Evolutionary conservation across 495 filamentous ascomycete genomes (phyloP).

Genomic region (Chaetomium fimeti): DNA sequence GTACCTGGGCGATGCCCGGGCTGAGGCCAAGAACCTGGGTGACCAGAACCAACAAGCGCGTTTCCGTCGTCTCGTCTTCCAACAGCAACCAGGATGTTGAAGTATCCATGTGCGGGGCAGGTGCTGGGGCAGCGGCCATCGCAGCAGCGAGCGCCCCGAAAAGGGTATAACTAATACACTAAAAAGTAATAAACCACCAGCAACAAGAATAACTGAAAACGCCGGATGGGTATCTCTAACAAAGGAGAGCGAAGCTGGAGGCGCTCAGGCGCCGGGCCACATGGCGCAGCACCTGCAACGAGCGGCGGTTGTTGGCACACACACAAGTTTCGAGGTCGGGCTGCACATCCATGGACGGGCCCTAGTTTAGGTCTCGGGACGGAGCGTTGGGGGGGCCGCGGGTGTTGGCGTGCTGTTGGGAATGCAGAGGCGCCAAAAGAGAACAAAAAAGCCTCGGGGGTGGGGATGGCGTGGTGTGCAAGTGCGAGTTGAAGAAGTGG

Average conservation of each 20-base stretch:
- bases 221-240: conserved; percentile 28
- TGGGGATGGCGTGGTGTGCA: neutral
- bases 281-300: conserved; percentile 27
- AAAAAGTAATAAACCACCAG: conserved; percentile 11
- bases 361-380: conserved; percentile 7
- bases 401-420: conserved; percentile 5
- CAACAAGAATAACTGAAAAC: conserved; percentile 11
- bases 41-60: conserved; percentile 34
- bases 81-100: conserved; percentile 33
- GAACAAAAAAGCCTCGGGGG: neutral
- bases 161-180: conserved; percentile 3
- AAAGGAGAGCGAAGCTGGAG: conserved; percentile 26
- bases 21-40: conserved; percentile 37
- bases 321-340: conserved; percentile 20
- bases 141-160: conserved; percentile 16
- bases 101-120: conserved; percentile 27
- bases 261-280: conserved; percentile 28
- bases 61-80: conserved; percentile 36
- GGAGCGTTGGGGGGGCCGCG: neutral
- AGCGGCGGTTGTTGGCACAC: conserved; percentile 16
- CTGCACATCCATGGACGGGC: conserved; percentile 16
- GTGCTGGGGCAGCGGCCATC: conserved; percentile 25
- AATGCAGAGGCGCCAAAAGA: neutral
- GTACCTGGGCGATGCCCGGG: conserved; percentile 25
- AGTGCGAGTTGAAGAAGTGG: neutral